These are phyloP conservation scores for Erodium maritimum DNA, from an alignment of 345 rosid genomes.

Conservation along the genomic window DNA sequence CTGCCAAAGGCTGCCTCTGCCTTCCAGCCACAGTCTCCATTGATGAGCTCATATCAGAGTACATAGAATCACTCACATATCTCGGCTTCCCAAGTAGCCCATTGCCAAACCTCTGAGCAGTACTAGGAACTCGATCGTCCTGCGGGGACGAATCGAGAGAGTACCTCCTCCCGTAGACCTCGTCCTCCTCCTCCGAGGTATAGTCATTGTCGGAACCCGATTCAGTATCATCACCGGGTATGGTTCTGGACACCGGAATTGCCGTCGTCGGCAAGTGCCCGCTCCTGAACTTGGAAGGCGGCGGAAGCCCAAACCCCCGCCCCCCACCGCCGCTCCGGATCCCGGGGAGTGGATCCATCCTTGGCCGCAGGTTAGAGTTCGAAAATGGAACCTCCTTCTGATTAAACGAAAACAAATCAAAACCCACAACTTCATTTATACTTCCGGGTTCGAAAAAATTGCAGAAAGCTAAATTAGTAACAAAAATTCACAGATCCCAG, in stretches of 20 bases:
- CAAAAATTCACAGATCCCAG: conserved; percentile 2
- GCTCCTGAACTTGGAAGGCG: conserved; percentile 47
- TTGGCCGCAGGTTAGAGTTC: conserved; percentile 24
- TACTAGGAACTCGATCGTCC: conserved; percentile 34
- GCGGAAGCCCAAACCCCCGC: conserved; percentile 37
- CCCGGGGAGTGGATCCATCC: conserved; percentile 23
- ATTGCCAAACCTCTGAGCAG: conserved; percentile 20
- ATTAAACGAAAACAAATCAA: neutral
- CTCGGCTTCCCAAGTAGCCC: conserved; percentile 21
- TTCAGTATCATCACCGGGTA: conserved; percentile 22
- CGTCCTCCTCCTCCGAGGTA: conserved; percentile 61
- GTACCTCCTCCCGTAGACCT: conserved; percentile 23
- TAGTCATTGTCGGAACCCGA: conserved; percentile 56
- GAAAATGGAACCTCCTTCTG: conserved; percentile 29
- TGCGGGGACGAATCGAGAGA: conserved; percentile 65
- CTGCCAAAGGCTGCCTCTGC: conserved; percentile 17
- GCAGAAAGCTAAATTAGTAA: neutral
- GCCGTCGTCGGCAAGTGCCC: conserved; percentile 45
- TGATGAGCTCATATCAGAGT: conserved; percentile 82
- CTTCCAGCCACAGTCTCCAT: conserved; percentile 47
- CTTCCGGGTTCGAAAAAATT: neutral
- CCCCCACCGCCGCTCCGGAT: conserved; percentile 17
- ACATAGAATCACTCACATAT: conserved; percentile 34
- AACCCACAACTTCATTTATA: conserved; percentile 1
- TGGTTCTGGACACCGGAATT: conserved; percentile 32